phyloP scores from a whole-genome alignment of 2,329 filamentous ascomycete species.

The Magnaporthales sp. region DNA sequence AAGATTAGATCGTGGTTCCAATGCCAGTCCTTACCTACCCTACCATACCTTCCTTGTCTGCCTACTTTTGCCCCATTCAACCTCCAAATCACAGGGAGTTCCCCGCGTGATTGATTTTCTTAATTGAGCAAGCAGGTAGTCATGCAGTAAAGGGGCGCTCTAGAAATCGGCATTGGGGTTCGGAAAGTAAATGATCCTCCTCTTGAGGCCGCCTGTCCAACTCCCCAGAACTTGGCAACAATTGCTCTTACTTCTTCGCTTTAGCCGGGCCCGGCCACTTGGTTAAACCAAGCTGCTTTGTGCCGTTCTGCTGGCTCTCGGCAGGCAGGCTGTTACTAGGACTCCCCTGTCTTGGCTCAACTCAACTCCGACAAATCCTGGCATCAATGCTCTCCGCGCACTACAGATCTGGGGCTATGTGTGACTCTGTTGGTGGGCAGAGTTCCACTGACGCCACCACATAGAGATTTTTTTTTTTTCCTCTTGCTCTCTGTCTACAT shows the following conservation, averaged over 20 bases:
- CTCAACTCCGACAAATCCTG: not conserved
- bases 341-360: not conserved
- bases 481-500: too few species aligned
- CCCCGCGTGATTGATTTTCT: not conserved
- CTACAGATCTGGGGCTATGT: not conserved
- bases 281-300: not conserved
- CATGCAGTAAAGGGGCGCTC: not conserved
- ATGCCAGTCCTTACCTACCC: not conserved
- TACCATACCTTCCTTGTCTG: too few species aligned
- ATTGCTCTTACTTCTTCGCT: not conserved
- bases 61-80: too few species aligned
- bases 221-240: not conserved
- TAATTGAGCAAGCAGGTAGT: not conserved
- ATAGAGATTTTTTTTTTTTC: not conserved
- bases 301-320: not conserved
- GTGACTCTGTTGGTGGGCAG: not conserved
- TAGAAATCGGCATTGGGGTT: not conserved
- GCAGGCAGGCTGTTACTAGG: not conserved
- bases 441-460: not conserved
- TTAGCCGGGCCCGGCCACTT: not conserved
- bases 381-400: not conserved
- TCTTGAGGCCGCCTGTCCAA: not conserved
- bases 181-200: not conserved
- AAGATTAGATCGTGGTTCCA: not conserved
- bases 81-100: too few species aligned